Evolutionary conservation across 306 rosid species (phyloP).

Genomic region (Alnus glutinosa): DNA sequence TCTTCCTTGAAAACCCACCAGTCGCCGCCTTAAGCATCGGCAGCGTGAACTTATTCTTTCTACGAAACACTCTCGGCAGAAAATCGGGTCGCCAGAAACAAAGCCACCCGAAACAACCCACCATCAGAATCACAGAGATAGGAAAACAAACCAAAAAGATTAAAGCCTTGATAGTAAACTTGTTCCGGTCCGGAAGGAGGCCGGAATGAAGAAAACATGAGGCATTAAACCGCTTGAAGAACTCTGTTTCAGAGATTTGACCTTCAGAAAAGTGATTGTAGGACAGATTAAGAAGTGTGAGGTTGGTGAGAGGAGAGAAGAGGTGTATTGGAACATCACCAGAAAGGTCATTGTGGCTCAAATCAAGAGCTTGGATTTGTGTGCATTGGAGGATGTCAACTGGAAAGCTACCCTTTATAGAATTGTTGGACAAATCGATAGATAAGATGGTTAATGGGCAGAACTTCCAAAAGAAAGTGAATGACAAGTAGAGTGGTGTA

Average conservation of each 20-base stretch:
- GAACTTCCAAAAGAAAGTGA: constrained; percentile 73
- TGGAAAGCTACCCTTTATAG: constrained; percentile 58
- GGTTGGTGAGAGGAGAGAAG: constrained; percentile 50
- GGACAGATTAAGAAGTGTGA: constrained; percentile 57
- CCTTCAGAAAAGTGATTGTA: constrained; percentile 59
- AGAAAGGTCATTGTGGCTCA: constrained; percentile 51
- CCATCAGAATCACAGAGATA: constrained; percentile 47
- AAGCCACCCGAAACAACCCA: constrained; percentile 50
- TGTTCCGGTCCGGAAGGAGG: constrained; percentile 39
- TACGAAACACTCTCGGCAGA: constrained; percentile 48
- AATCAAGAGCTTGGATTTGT: constrained; percentile 61
- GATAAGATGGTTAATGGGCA: constrained; percentile 56
- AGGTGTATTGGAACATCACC: constrained; percentile 58
- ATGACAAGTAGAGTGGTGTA: constrained; percentile 63
- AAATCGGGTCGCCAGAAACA: constrained; percentile 65
- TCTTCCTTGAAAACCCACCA: constrained; percentile 39
- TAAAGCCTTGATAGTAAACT: constrained; percentile 43
- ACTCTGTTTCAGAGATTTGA: constrained; percentile 37
- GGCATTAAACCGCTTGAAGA: constrained; percentile 52
- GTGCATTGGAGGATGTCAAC: constrained; percentile 54
- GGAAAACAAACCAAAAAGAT: constrained; percentile 58
- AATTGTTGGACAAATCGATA: constrained; percentile 63
- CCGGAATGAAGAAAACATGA: constrained; percentile 68
- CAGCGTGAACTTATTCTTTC: constrained; percentile 44
- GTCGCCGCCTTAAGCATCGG: constrained; percentile 62